Evolutionary conservation across 768 basidiomycete genomes (phyloP), one percentile per base, ranked within the genome.

Genomic region (Scleroderma bovista): DNA sequence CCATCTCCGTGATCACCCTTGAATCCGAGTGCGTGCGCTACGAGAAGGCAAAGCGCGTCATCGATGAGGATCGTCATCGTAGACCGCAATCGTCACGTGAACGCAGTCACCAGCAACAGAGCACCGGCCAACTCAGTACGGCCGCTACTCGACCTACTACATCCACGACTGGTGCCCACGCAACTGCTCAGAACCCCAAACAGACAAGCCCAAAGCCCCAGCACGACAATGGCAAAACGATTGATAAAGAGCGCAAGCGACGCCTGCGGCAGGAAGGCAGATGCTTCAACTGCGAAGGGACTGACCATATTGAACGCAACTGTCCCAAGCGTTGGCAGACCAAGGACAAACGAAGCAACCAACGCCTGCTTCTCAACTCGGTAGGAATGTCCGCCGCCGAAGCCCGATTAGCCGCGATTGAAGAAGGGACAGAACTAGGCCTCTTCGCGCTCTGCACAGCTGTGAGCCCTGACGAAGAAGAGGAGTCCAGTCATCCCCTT

Each of bases 161-260:
- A 16, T 10, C 22, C 20, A 26, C 26, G 9, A 29, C 26, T 29
- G 9, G 26, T 9, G 13, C 24, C 65, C 80, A 63, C 84, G 85
- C 61, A 40, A 22, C 39, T 16, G 7, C 7, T 4, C 39, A 19
- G 6, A 22, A 22, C 39, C 12, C 39, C 7, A 40, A 22, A 12
- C 26, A 29, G 9, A 29, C 26, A 4, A 22, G 20, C 12, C 12
- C 4, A 22, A 19, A 22, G 9, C 2, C 17, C 10, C 39, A 40
- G 2, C 20, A 40, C 20, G 3, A 22, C 6, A 40, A 23, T 10
- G 19, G 20, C 3, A 17, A 22, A 17, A 40, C 13, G 6, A 7
- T 12, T 1, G 3, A 40, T 17, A 40, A 22, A 1, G 39, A 40
- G 7, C 2, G 19, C 3, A 40, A 40, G 12, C 10, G 3, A 17